phyloP scores from a whole-genome alignment of 1,284 basidiomycete genomes.

The Moesziomyces parantarcticus region DNA sequence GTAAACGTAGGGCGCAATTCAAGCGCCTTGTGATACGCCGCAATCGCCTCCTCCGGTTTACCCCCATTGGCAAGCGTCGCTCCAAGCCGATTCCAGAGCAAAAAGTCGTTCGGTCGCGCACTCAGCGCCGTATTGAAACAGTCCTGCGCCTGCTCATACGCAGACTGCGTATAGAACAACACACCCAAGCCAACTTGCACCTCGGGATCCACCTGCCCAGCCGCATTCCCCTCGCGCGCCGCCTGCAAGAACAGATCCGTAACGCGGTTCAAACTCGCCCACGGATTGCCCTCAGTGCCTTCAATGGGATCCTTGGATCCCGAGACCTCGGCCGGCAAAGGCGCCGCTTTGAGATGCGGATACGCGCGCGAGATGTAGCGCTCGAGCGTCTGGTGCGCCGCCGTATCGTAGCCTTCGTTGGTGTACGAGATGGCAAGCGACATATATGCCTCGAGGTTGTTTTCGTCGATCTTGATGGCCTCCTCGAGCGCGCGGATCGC shows the following conservation, averaged over 20 bases:
- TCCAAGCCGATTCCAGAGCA: slow-evolving; percentile 95
- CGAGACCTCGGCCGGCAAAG: slow-evolving; percentile 74
- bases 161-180: slow-evolving; percentile 85
- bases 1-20: slow-evolving; percentile 94
- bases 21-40: slow-evolving; percentile 93
- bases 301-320: slow-evolving; percentile 71
- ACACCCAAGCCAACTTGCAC: slow-evolving; percentile 94
- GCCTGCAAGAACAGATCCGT: slow-evolving; percentile 86
- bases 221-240: slow-evolving; percentile 74
- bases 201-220: slow-evolving; percentile 82
- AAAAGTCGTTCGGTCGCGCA: slow-evolving; percentile 86
- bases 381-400: slow-evolving; percentile 86
- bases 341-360: slow-evolving; percentile 72
- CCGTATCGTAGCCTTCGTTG: slow-evolving; percentile 91
- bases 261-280: slow-evolving; percentile 85
- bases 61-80: slow-evolving; percentile 95
- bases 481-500: slow-evolving; percentile 73
- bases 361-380: slow-evolving; percentile 85
- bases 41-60: slow-evolving; percentile 90
- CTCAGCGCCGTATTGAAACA: slow-evolving; percentile 89
- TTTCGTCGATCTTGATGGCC: slow-evolving; percentile 75
- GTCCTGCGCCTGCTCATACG: slow-evolving; percentile 84
- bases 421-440: slow-evolving; percentile 92
- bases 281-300: slow-evolving; percentile 72
- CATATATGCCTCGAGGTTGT: slow-evolving; percentile 73